phyloP scores from a whole-genome alignment of 2,329 filamentous ascomycete genomes.

The Ophiostoma quercus region DNA sequence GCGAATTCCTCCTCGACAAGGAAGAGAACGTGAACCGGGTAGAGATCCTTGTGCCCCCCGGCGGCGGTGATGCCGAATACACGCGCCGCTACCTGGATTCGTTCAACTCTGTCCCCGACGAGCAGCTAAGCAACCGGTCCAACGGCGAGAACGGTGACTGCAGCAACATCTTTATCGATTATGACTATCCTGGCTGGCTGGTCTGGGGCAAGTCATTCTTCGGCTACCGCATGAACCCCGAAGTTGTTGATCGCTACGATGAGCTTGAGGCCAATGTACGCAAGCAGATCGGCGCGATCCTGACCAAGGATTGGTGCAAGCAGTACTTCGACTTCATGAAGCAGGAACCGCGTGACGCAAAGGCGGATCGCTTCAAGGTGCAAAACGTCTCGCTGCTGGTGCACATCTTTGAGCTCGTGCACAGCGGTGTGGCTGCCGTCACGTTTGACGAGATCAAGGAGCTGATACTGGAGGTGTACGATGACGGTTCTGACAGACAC shows the following conservation, averaged over 20 bases:
- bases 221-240: slow-evolving; percentile 68
- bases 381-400: slow-evolving; percentile 80
- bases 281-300: slow-evolving; percentile 69
- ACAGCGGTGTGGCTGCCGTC: slow-evolving; percentile 68
- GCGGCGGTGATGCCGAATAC: slow-evolving; percentile 67
- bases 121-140: slow-evolving; percentile 37
- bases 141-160: slow-evolving; percentile 37
- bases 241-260: slow-evolving; percentile 67
- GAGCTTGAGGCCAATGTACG: slow-evolving; percentile 69
- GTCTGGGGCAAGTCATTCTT: slow-evolving; percentile 88
- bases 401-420: slow-evolving; percentile 84
- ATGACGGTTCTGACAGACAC: slow-evolving; percentile 93
- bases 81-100: slow-evolving; percentile 71
- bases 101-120: slow-evolving; percentile 57
- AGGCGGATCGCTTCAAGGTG: slow-evolving; percentile 72
- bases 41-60: slow-evolving; percentile 58
- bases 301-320: slow-evolving; percentile 80
- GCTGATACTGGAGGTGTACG: slow-evolving; percentile 70
- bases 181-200: slow-evolving; percentile 91
- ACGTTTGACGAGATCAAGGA: slow-evolving; percentile 86
- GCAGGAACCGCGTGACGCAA: slow-evolving; percentile 32
- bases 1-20: slow-evolving; percentile 76
- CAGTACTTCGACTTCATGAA: slow-evolving; percentile 72
- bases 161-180: slow-evolving; percentile 70
- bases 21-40: slow-evolving; percentile 74